Evolutionary conservation across 352 stramenopile genomes (phyloP), one percentile per base, ranked within the genome.

Genomic region (Globisporangium solare): DNA sequence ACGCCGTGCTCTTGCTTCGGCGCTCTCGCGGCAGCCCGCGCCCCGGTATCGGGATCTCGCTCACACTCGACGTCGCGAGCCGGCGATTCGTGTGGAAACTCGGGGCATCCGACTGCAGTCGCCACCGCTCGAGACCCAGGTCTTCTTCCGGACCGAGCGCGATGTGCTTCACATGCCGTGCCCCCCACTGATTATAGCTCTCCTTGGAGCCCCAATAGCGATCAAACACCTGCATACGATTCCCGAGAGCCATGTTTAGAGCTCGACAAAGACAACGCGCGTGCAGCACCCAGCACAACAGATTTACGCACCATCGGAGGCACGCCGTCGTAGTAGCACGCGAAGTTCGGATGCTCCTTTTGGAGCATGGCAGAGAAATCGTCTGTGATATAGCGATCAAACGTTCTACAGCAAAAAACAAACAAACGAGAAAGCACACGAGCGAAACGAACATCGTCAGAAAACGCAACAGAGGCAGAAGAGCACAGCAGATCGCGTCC

Each of bases 1-100:
- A 73, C 27, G 70, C 79, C 2, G 82, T 89, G 48, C 81, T 94
- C 61, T 91, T 91, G 62, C 74, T 92, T 46, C 84, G 61, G 24
- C 79, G 66, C 22, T 82, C 70, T 11, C 76, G 76, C 15, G 61
- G 64, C 47, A 68, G 55, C 13, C 51, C 54, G 40, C 51, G 27
- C 22, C 45, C 22, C 10, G 51, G n/a, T 31, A 27, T 27, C 10
- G 43, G 45, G 24, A 57, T 43, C 17, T 54, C 57, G 27, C 55
- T 56, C 35, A 72, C 72, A 22, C 60, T 58, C 14, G 43, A 52
- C 12, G 65, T 42, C 3, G 57, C 51, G 5, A 45, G 14, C 31
- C 42, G 57, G 15, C 45, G 49, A 49, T 35, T 52, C 10, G 46
- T 49, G 4, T 54, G 60, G 37, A 54, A 68, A 42, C 24, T 51